These are phyloP conservation scores for Leccinum uliginosum DNA, from an alignment of 768 basidiomycete species.

Conservation along the genomic window DNA sequence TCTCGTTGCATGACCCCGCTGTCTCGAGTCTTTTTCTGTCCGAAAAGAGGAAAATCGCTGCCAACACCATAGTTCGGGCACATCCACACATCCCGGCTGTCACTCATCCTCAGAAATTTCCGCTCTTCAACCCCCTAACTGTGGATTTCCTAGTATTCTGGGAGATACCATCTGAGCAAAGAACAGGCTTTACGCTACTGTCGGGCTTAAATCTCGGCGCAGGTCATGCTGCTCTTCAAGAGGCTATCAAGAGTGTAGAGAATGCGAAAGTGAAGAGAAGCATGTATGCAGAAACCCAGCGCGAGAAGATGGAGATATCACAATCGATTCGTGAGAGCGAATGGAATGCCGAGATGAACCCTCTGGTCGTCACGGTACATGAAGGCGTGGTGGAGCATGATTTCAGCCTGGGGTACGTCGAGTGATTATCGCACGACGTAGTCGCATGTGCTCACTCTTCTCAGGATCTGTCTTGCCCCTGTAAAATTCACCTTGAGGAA, in stretches of 20 bases:
- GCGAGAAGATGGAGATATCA: conserved; percentile 65
- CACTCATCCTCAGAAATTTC: conserved; percentile 62
- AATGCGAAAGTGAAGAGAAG: conserved; percentile 66
- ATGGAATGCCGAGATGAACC: conserved; percentile 80
- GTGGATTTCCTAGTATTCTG: conserved; percentile 77
- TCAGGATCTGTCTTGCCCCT: conserved; percentile 52
- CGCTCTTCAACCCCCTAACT: conserved; percentile 69
- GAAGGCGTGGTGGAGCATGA: conserved; percentile 53
- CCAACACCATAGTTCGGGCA: conserved; percentile 33
- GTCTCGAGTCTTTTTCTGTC: conserved; percentile 45
- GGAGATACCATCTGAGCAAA: conserved; percentile 57
- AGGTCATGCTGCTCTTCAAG: conserved; percentile 58
- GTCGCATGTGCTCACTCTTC: conserved; percentile 4
- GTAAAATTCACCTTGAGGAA: conserved; percentile 63
- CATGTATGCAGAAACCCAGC: conserved; percentile 88
- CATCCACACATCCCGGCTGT: conserved; percentile 56
- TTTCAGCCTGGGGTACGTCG: conserved; percentile 64
- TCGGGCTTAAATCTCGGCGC: conserved; percentile 65
- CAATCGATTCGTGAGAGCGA: conserved; percentile 63
- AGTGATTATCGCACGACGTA: not conserved
- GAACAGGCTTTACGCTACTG: conserved; percentile 57
- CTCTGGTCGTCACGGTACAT: conserved; percentile 51
- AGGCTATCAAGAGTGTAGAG: conserved; percentile 56
- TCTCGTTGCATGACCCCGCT: conserved; percentile 19
- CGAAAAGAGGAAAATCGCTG: conserved; percentile 42